Base-by-base conservation (phyloP, 2,329 filamentous ascomycete species). In the Penicillium sp. region DNA sequence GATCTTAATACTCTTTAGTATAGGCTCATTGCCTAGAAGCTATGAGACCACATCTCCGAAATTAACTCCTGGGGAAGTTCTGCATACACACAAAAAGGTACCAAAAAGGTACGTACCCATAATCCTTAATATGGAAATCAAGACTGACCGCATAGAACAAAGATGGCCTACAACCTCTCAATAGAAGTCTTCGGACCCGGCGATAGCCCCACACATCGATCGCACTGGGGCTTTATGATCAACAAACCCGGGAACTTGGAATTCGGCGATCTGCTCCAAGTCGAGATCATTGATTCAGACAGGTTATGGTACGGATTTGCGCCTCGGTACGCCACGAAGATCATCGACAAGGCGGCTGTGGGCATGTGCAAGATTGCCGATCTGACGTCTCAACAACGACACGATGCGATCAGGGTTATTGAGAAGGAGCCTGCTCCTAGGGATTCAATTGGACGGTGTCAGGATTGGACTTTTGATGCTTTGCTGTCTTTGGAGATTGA, bases 261-360 rank as follows among this genome's bases (percentile, higher is more conserved):
- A 18, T 57, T 61, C 37, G 66, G 65, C 42, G 67, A 69, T 57
- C 62, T 69, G 10, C 59, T 68, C n/a, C 63, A 68, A 50, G 66
- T 69, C 35, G 56, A 60, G 13, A 38, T 62, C 22, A 60, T 69
- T 43, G 61, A 67, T 32, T 37, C 62, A 2, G 43, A 61, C 2
- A 55, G 50, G 35, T 48, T 68, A 1, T 68, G 66, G 61, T 68
- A 65, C 44, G 58, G 64, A 26, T 67, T 64, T 22, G 61, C 66
- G 38, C 50, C 58, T 3, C 58, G 65, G 9, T 59, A 61, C 39
- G 58, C 59, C n/a, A 64, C 61, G 4, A 55, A 62, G 18, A 51
- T 68, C n/a, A 47, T 59, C 39, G 61, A 61, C 7, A 59, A 63
- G 50, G 60, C 59, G 20, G 67, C 66, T 1, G 56, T 66, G 7